Evolutionary conservation across 805 yeast species (phyloP), one percentile per base, ranked within the genome.

Genomic region (Priceomyces castillae): DNA sequence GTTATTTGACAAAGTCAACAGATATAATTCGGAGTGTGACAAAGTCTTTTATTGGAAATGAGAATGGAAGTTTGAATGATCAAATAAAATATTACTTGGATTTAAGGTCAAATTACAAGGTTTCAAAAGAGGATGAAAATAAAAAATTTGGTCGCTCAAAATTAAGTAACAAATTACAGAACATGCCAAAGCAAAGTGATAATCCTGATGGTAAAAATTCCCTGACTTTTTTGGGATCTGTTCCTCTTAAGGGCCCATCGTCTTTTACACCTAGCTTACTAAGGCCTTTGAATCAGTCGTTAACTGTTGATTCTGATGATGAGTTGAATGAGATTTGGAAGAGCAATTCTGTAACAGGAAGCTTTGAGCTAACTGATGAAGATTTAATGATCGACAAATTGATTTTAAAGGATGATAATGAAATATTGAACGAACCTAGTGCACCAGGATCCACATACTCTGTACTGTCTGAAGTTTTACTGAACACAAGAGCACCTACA

Each of bases 11-110:
- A 30, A 69, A 66, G 41, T 64, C 64, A 28, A 57, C 70, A 30
- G 66, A 59, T 40, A 57, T 71, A 25, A 64, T 71, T 34, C 67
- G 67, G 42, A 57, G 69, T 42, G 76, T 63, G 7, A 67, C 72
- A 14, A 70, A 69, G 47, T 56, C 55, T 35, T 52, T 48, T 30
- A 31, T 48, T 7, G 45, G 51, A 39, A 28, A 46, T 37, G 46
- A 50, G 30, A 30, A 41, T 40, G 42, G 42, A 9, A 41, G 43
- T 31, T 34, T 62, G 10, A 59, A 60, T 40, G 50, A 49, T 14
- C 67, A 62, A 46, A 61, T 62, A 12, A 44, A 50, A 15, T 44
- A 47, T 31, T 60, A 54, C 43, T 46, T 59, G 12, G 59, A 54
- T 18, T 43, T 50, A n/a, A 30, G 59, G 39, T 43, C 48, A 23